These are phyloP conservation scores for Pythium phragmitis DNA, from an alignment of 352 stramenopile species.

Conservation along the genomic window DNA sequence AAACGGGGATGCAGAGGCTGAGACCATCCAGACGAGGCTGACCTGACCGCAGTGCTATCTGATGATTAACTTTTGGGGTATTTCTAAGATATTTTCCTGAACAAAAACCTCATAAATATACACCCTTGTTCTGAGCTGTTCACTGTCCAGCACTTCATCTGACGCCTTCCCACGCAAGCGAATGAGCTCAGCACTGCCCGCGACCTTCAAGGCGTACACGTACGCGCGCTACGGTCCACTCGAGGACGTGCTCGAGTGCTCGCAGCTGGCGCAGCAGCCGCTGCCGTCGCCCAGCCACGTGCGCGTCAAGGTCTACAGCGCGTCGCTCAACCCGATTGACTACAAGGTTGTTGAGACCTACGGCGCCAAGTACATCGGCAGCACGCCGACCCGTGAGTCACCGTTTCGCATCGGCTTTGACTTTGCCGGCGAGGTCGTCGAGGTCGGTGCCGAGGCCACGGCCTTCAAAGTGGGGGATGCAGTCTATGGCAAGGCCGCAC, in stretches of 20 bases:
- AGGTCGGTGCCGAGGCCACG: conserved; percentile 3
- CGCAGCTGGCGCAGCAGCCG: not conserved
- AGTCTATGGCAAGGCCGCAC: conserved; percentile 26
- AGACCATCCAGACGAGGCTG: no score
- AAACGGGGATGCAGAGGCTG: no score
- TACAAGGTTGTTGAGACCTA: conserved; percentile 24
- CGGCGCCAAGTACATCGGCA: not conserved
- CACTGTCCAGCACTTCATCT: no score
- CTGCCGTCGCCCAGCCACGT: conserved; percentile 23
- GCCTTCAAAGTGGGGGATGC: conserved; percentile 15
- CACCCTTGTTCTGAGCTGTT: no score
- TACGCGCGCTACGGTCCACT: conserved; percentile 8
- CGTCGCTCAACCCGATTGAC: conserved; percentile 33
- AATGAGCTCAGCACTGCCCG: not conserved
- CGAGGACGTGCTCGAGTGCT: conserved; percentile 16
- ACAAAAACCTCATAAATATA: no score
- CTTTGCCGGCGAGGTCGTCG: conserved; percentile 33
- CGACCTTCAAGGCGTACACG: conserved; percentile 3
- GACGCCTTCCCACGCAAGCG: no score
- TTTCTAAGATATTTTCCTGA: no score
- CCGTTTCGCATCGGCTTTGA: conserved; percentile 43
- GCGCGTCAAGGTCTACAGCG: conserved; percentile 32
- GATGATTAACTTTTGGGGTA: no score
- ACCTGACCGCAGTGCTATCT: no score
- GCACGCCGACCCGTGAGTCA: conserved; percentile 20